Base-by-base conservation (phyloP, 2,329 filamentous ascomycete species). In the Colletotrichum sp. region DNA sequence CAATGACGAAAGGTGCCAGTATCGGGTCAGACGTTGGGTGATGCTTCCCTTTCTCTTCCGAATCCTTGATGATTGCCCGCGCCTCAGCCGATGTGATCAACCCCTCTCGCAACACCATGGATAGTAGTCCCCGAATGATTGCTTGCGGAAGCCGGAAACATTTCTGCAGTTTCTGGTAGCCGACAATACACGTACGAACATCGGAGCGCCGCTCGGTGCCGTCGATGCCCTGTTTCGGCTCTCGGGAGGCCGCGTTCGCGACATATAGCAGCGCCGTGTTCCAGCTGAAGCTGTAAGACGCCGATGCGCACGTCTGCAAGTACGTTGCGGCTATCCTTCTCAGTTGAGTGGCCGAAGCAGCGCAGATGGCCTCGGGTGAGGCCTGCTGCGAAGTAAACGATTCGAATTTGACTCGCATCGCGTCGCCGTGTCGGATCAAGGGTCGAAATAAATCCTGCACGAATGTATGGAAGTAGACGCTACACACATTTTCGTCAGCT, bases 361-460 rank as follows among this genome's bases (percentile, higher is more conserved):
- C 32, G 13, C 68, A 75, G 21, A 66, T n/a, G 2, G 62, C 60
- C 52, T 75, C 62, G 6, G 72, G 60, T 10, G 68, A 71, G 2
- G 72, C 72, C 28, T 75, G 72, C 8, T 52, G 34, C 6, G 68
- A 71, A 2, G 72, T 67, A 3, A 75, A 75, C 6, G 72, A 52
- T 21, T 66, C 52, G 28, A 75, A 68, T 26, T 18, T 57, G 18
- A 39, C 6, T 3, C 62, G 68, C 60, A 75, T 62, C 13, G 60
- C 72, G 36, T 75, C 52, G 21, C 34, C 34, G 8, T 66, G 8
- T 5, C n/a, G 52, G 4, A 39, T 34, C 28, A 75, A 13, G 28
- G 72, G 72, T 9, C 68, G 68, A n/a, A 75, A 75, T 5, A 71
- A 28, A 16, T 75, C 72, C 21, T 62, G 68, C 1, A 75, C 28